Conservation (phyloP, 257 asterid genomes). For the Rubia yunnanensis region DNA sequence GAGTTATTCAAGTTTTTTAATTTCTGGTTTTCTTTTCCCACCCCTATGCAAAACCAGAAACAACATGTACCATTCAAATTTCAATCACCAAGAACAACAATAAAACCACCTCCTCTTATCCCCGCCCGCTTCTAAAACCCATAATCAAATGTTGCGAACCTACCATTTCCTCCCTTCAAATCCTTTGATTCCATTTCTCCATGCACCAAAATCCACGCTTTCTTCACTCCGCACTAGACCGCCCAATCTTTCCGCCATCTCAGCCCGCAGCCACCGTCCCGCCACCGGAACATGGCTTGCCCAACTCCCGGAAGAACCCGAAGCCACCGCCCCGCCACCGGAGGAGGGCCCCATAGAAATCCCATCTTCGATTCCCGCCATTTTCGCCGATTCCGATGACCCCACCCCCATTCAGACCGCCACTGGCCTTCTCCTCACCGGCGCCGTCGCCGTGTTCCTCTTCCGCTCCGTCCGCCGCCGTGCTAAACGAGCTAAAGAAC, state of each 20-base stretch:
- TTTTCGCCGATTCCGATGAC: conserved; percentile 41
- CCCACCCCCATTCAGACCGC: conserved; percentile 69
- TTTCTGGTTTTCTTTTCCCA: too few species aligned
- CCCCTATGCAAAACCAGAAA: not conserved
- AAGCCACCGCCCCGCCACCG: not conserved
- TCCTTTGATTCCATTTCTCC: conserved; percentile 2
- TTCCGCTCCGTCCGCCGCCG: conserved; percentile 89
- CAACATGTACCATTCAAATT: not conserved
- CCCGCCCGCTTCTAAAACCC: conserved; percentile 1
- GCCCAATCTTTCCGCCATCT: conserved; percentile 9
- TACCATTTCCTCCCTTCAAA: conserved; percentile 18
- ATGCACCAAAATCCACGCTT: not conserved
- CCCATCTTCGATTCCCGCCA: conserved; percentile 35
- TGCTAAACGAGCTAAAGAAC: conserved; percentile 67
- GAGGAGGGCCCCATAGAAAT: conserved; percentile 67
- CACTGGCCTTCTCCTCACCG: conserved; percentile 85
- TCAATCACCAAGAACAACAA: not conserved
- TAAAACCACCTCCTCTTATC: not conserved
- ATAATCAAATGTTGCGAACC: conserved; percentile 18
- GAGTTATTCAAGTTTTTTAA: too few species aligned
- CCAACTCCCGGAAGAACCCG: conserved; percentile 16
- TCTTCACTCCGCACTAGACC: not conserved
- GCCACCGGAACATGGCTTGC: conserved; percentile 19
- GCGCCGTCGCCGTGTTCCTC: conserved; percentile 66
- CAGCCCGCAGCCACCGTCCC: conserved; percentile 18